A percentile compares a stretch with the other conserved stretches of the same genome.
phyloP scores from a whole-genome alignment of 768 basidiomycete genomes.

The Infundibulicybe gibba region DNA sequence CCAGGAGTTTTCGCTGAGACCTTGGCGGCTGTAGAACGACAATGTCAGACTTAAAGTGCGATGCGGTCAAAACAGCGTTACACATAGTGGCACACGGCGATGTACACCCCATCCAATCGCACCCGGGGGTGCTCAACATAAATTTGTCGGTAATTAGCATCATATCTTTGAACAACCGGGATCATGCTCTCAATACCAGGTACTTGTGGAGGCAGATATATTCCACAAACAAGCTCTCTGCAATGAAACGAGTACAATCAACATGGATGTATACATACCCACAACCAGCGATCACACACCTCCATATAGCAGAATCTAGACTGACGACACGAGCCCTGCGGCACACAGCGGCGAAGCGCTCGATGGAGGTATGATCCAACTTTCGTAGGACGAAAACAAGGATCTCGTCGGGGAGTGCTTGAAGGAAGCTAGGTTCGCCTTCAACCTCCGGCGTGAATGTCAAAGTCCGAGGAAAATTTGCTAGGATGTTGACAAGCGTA shows the following conservation, averaged over 20 bases:
- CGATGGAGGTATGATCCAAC: constrained; percentile 65
- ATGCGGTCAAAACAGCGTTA: constrained; percentile 28
- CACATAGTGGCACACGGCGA: constrained; percentile 89
- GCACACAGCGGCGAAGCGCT: constrained; percentile 72
- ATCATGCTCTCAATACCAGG: constrained; percentile 44
- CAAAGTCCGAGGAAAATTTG: constrained; percentile 42
- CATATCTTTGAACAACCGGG: constrained; percentile 47
- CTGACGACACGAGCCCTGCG: constrained; percentile 74
- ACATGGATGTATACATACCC: background rate
- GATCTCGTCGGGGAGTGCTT: constrained; percentile 72
- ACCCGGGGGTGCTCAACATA: constrained; percentile 85
- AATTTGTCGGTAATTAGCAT: constrained; percentile 66
- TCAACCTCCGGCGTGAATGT: constrained; percentile 73
- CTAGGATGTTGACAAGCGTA: constrained; percentile 44
- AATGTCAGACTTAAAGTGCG: constrained; percentile 6
- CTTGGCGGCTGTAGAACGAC: constrained; percentile 49
- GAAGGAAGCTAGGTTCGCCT: constrained; percentile 48
- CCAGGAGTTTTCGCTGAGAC: constrained; percentile 84
- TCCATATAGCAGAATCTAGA: constrained; percentile 73
- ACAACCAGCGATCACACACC: constrained; percentile 36
- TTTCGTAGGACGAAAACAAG: constrained; percentile 61
- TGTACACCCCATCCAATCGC: constrained; percentile 86
- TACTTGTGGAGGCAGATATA: constrained; percentile 79
- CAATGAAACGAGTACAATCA: background rate
- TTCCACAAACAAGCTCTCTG: constrained; percentile 60